Evolutionary conservation across 768 basidiomycete genomes (phyloP), one percentile per base, ranked within the genome.

Genomic region (Pisolithus tinctorius): DNA sequence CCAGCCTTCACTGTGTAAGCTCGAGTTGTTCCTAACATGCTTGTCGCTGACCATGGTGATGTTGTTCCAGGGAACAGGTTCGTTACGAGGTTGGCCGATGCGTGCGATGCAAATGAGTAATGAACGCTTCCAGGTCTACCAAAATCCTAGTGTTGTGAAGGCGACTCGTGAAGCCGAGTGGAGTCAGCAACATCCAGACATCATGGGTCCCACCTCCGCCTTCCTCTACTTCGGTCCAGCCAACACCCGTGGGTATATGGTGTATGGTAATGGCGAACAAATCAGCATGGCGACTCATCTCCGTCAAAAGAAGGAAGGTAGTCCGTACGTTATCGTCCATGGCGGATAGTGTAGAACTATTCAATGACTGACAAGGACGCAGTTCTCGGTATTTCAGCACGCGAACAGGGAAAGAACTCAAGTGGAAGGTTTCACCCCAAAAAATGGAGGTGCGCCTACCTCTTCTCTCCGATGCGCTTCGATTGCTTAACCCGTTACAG

Each of bases 121-220:
- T 42, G 23, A 38, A 26, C 37, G n/a, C 17, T 43, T 13, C 43
- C 53, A 85, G 82, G 81, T 76, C 45, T 77, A 75, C 17, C 69
- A 74, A 51, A 72, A 68, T 46, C 81, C 84, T 20, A 86, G 76
- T 26, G 74, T 88, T 53, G 73, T 87, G 53, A 76, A 81, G 55
- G 69, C 89, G 49, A 74, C 76, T 38, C 80, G 88, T 16, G 84
- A 89, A 59, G 64, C 73, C 0, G 72, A 70, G 20, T 89, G 88
- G 87, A 72, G 79, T 23, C 75, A 81, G 58, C 81, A 80, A 50
- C 81, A 87, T 60, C 78, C 80, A 23, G 75, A 71, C 44, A 81
- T 88, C 55, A 83, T 88, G 81, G 88, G 88, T n/a, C 88, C 88
- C n/a, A 79, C 75, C 53, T 84, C 79, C 38, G 81, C 88, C 5